These are phyloP conservation scores for Aspergillus sp. DNA, from an alignment of 2,329 filamentous ascomycete species.

Conservation along the genomic window DNA sequence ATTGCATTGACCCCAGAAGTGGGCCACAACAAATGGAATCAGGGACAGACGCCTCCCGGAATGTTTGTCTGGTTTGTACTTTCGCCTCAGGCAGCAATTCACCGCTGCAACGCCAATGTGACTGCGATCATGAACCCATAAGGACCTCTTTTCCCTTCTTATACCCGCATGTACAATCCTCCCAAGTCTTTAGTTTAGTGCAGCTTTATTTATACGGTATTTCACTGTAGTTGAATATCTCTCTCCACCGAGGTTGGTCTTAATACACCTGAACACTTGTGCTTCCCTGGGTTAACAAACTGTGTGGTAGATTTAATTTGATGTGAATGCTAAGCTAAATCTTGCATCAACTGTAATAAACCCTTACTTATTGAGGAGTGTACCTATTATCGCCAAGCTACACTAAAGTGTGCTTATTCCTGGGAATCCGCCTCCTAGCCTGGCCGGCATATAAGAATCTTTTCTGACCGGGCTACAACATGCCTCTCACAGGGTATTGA, in stretches of 20 bases:
- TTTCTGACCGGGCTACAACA: slow-evolving; percentile 10
- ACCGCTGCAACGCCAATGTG: background rate
- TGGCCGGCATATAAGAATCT: background rate
- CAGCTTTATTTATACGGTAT: no score
- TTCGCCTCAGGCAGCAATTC: background rate
- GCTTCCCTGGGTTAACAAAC: no score
- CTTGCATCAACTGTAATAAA: no score
- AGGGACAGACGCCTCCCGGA: background rate
- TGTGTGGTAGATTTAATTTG: no score
- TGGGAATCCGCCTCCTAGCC: background rate
- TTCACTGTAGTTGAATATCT: no score
- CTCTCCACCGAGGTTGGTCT: no score
- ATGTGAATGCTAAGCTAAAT: no score
- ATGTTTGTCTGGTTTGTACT: slow-evolving; percentile 11
- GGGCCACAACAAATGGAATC: background rate
- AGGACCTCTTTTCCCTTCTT: background rate
- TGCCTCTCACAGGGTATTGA: slow-evolving; percentile 38
- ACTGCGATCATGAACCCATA: background rate
- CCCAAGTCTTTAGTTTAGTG: background rate
- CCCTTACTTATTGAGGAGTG: no score
- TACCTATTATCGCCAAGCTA: no score
- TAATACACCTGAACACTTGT: no score
- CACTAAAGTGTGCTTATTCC: no score
- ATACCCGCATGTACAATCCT: background rate
- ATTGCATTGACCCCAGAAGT: background rate